A percentile compares a stretch with the other conserved stretches of the same genome.
Evolutionary conservation across 805 yeast genomes (phyloP).

Genomic region (Sugiyamaella lignohabitans): DNA sequence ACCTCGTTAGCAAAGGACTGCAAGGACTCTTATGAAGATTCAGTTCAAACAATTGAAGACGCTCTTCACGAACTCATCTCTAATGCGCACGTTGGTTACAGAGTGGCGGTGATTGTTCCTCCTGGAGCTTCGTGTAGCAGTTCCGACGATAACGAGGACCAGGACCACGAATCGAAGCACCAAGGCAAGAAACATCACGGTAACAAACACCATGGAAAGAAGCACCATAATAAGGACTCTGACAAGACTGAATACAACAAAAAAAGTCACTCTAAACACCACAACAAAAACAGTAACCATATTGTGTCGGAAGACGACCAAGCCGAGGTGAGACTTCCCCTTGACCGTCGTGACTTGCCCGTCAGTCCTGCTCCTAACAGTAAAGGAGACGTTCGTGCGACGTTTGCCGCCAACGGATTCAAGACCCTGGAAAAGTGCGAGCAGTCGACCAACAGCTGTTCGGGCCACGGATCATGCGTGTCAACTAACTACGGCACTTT

Average conservation of each 20-base stretch:
- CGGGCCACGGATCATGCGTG: slow-evolving; percentile 35
- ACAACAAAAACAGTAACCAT: too few relatives aligned
- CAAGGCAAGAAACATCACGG: background rate
- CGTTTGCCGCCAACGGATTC: background rate
- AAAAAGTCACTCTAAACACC: background rate
- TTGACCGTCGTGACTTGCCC: background rate
- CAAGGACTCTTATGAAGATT: background rate
- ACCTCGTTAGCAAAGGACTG: background rate
- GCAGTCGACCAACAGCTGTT: slow-evolving; percentile 30
- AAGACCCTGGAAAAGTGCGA: slow-evolving; percentile 26
- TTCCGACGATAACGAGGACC: background rate
- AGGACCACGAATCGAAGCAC: background rate
- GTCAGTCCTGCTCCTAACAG: background rate
- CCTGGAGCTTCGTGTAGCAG: background rate
- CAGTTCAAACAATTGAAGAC: background rate
- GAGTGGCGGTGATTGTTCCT: background rate
- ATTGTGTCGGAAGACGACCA: too few relatives aligned
- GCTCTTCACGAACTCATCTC: background rate
- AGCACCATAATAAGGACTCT: background rate
- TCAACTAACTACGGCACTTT: slow-evolving; percentile 17
- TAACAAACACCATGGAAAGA: background rate
- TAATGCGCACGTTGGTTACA: background rate
- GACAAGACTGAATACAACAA: too few relatives aligned
- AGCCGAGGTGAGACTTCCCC: background rate
- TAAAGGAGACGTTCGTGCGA: background rate